Evolutionary conservation across 305 asterid genomes (phyloP).

Genomic region (Fraxinus sp.): DNA sequence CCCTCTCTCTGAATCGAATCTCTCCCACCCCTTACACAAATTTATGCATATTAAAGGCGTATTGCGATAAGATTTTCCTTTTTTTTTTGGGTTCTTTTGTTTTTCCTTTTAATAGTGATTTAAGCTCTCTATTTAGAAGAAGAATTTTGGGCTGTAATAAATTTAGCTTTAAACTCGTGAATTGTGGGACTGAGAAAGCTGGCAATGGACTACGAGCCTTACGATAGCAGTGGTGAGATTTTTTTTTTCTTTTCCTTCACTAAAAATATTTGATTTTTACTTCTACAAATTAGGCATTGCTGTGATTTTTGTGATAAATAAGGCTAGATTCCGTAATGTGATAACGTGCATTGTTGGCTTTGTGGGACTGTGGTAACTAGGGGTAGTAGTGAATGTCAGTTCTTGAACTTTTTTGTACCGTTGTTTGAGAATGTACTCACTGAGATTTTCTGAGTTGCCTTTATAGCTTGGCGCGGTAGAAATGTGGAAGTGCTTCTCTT

Average conservation of each 20-base stretch:
- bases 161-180: background rate
- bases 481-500: background rate
- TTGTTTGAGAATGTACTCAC: background rate
- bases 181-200: background rate
- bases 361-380: background rate
- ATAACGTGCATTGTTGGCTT: background rate
- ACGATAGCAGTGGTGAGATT: background rate
- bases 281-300: background rate
- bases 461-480: background rate
- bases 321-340: background rate
- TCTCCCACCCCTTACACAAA: background rate
- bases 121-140: background rate
- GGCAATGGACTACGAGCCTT: conserved; percentile 7
- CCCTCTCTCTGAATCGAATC: background rate
- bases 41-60: background rate
- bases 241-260: background rate
- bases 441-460: background rate
- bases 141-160: background rate
- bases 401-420: background rate
- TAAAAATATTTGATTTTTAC: background rate
- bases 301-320: background rate
- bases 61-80: background rate
- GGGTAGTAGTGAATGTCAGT: background rate
- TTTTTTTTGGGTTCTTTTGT: background rate
- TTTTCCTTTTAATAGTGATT: background rate